Conservation (phyloP, 371 early-diverging fungal genomes). For the Amoeboaphelidium protococcarum region DNA sequence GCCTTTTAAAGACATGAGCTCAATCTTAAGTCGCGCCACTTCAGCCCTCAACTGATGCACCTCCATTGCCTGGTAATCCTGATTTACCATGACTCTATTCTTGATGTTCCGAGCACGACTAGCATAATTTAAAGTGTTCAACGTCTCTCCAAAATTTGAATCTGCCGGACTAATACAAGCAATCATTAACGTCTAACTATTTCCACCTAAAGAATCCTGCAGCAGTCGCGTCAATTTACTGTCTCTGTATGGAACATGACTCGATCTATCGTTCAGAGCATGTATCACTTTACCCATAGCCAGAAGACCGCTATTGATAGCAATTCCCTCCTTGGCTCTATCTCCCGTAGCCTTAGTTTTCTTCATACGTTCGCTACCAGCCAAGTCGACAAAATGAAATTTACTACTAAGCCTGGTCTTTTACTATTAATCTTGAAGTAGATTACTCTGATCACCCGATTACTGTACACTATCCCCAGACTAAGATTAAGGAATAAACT, state of each 20-base stretch:
- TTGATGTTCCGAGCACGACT: constrained; percentile 61
- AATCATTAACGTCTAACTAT: constrained; percentile 65
- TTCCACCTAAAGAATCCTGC: constrained; percentile 88
- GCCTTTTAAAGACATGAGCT: too few relatives aligned
- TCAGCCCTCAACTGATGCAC: too few relatives aligned
- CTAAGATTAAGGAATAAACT: neutral
- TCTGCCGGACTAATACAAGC: constrained; percentile 69
- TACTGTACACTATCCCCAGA: constrained; percentile 2
- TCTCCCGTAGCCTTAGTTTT: constrained; percentile 82
- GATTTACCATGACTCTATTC: constrained; percentile 40
- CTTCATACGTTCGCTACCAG: constrained; percentile 95
- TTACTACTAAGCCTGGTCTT: constrained; percentile 20
- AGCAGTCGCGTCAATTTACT: constrained; percentile 83
- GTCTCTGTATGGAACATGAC: constrained; percentile 85
- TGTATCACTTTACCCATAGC: constrained; percentile 97
- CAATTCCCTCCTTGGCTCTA: constrained; percentile 85
- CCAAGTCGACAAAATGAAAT: constrained; percentile 98
- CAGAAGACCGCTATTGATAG: constrained; percentile 90
- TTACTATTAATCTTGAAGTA: constrained; percentile 5
- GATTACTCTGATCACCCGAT: constrained; percentile 4
- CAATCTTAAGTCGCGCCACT: too few relatives aligned
- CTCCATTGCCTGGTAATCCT: too few relatives aligned
- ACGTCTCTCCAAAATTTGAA: constrained; percentile 55
- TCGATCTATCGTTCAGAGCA: constrained; percentile 71
- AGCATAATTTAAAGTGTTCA: constrained; percentile 78